A percentile compares a stretch with the other conserved stretches of the same genome.
phyloP scores from a whole-genome alignment of 441 rosid species.

The Euphorbia corollata region DNA sequence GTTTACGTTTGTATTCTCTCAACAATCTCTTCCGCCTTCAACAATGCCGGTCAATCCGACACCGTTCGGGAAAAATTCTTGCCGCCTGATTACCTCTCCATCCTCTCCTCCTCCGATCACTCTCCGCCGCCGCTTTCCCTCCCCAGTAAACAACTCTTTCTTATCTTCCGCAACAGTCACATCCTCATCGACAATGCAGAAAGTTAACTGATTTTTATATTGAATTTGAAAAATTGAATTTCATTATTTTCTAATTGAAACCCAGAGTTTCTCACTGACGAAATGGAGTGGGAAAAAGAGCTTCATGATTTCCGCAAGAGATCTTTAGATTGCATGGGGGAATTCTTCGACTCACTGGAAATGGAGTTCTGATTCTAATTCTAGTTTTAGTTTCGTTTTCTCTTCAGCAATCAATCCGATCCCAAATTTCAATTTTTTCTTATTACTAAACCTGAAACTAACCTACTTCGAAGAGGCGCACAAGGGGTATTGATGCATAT shows the following conservation, averaged over 20 bases:
- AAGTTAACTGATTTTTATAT: too few species aligned
- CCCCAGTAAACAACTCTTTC: background rate
- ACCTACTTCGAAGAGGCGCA: too few species aligned
- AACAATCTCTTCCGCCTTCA: background rate
- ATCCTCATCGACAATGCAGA: background rate
- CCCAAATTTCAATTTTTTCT: too few species aligned
- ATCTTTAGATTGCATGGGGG: constrained; percentile 41
- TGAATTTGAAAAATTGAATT: background rate
- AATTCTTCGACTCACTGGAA: constrained; percentile 27
- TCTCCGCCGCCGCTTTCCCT: constrained; percentile 13
- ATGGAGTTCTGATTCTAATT: too few species aligned
- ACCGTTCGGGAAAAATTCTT: background rate
- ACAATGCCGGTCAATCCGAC: background rate
- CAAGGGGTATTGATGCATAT: too few species aligned
- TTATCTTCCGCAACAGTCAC: background rate
- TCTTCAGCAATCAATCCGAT: too few species aligned
- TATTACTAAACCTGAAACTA: too few species aligned
- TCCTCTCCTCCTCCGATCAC: constrained; percentile 7
- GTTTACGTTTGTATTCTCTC: background rate
- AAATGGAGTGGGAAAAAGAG: constrained; percentile 42
- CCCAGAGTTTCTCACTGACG: constrained; percentile 51
- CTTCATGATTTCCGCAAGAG: constrained; percentile 53
- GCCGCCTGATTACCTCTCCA: background rate
- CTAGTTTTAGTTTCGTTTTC: too few species aligned
- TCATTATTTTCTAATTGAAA: background rate